Conservation (phyloP, 768 basidiomycete species). For the Suillus hirtellus region DNA sequence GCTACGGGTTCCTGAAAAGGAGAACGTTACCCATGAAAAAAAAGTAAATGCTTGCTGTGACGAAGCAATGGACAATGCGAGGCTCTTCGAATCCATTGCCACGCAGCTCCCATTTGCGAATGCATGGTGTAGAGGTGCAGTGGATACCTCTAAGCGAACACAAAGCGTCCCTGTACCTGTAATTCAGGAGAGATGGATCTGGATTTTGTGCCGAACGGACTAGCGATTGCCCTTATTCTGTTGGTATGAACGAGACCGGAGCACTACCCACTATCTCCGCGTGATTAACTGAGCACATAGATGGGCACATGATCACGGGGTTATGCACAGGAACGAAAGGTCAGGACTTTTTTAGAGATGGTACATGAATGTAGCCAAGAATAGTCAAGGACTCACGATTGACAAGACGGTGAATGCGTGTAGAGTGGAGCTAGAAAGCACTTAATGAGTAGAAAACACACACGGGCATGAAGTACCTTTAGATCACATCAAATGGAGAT, state of each 20-base stretch:
- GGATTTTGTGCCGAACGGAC: not conserved
- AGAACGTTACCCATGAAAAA: not conserved
- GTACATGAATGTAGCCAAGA: not conserved
- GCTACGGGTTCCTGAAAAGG: not conserved
- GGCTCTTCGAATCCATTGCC: not conserved
- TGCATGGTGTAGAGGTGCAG: not conserved
- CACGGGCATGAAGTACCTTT: slow-evolving; percentile 2
- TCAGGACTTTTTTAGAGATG: not conserved
- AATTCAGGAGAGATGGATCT: not conserved
- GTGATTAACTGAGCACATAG: not conserved
- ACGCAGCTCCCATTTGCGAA: not conserved
- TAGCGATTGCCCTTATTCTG: not conserved
- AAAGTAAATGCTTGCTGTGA: not conserved
- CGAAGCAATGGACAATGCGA: not conserved
- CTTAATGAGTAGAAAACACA: not conserved
- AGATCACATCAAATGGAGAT: not conserved
- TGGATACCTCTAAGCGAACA: not conserved
- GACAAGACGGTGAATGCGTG: not conserved
- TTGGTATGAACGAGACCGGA: not conserved
- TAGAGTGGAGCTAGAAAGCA: not conserved
- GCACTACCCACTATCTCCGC: not conserved
- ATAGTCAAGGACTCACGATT: not conserved
- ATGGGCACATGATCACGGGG: not conserved
- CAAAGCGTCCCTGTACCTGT: not conserved
- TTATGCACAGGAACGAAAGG: not conserved